Conservation (phyloP, 768 basidiomycete species). For the Leucocoprinus leucothites region DNA sequence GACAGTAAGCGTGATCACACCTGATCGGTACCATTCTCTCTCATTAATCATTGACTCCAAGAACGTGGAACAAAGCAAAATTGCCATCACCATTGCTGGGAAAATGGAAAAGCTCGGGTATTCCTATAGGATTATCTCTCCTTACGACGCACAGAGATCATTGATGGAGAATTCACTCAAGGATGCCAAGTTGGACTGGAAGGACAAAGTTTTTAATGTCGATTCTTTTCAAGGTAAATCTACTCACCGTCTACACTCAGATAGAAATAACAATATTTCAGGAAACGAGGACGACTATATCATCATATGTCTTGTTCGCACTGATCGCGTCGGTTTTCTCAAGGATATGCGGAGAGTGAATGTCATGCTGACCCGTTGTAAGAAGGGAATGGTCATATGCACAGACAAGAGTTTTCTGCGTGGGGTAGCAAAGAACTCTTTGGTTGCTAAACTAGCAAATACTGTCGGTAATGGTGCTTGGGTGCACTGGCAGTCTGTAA, state of each 20-base stretch:
- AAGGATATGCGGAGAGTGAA: constrained; percentile 33
- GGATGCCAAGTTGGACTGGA: not conserved
- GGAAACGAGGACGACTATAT: constrained; percentile 16
- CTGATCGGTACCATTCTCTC: not conserved
- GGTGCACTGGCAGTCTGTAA: not conserved
- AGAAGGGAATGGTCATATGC: not conserved
- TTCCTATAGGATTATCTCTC: not conserved
- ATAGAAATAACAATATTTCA: not conserved
- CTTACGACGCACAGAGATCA: too few relatives aligned
- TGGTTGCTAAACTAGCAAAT: not conserved
- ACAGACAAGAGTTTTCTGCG: not conserved
- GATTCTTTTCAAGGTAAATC: not conserved
- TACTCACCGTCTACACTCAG: not conserved
- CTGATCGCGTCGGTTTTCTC: constrained; percentile 22
- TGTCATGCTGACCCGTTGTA: constrained; percentile 22
- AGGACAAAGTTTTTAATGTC: not conserved
- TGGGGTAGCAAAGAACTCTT: not conserved
- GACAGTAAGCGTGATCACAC: not conserved
- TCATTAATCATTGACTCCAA: not conserved
- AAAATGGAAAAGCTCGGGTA: not conserved
- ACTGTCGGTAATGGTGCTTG: not conserved
- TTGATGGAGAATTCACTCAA: not conserved
- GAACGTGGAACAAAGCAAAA: not conserved
- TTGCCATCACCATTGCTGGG: not conserved
- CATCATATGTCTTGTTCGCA: constrained; percentile 16